Conservation (phyloP, 73 alveolate genomes). For the Urostyla sp. region DNA sequence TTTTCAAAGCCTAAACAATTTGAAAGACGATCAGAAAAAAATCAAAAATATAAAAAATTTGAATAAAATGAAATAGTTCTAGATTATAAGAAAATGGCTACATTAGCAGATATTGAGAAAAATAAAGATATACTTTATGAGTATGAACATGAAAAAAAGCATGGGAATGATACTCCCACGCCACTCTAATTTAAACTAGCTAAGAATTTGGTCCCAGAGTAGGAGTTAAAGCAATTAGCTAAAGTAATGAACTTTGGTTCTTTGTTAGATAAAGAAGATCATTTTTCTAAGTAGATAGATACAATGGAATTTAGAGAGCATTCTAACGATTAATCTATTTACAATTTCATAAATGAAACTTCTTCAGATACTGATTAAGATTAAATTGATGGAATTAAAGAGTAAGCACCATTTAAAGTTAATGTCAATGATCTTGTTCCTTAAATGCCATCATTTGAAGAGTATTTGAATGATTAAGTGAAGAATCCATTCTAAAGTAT, state of each 20-base stretch:
- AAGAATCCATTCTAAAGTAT: constrained; percentile 44
- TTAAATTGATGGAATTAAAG: neutral
- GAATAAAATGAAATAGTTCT: neutral
- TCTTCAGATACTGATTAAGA: neutral
- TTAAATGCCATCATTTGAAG: constrained; percentile 35
- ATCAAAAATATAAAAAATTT: neutral
- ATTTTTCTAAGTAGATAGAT: constrained; percentile 23
- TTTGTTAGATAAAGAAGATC: no score
- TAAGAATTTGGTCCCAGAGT: no score
- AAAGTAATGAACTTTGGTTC: no score
- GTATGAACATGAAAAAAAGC: no score
- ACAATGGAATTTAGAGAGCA: no score
- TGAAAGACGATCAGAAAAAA: neutral
- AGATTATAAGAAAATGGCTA: neutral
- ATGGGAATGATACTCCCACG: no score
- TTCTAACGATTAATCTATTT: no score
- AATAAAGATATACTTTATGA: no score
- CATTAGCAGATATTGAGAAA: no score
- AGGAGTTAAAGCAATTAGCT: no score
- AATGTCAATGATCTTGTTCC: neutral
- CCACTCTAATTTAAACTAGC: no score
- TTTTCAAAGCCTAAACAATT: neutral
- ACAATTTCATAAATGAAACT: constrained; percentile 14
- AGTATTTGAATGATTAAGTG: constrained; percentile 25
- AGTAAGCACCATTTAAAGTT: neutral